Evolutionary conservation across 1,284 basidiomycete species (phyloP).

Genomic region (Ganoderma meredithae): DNA sequence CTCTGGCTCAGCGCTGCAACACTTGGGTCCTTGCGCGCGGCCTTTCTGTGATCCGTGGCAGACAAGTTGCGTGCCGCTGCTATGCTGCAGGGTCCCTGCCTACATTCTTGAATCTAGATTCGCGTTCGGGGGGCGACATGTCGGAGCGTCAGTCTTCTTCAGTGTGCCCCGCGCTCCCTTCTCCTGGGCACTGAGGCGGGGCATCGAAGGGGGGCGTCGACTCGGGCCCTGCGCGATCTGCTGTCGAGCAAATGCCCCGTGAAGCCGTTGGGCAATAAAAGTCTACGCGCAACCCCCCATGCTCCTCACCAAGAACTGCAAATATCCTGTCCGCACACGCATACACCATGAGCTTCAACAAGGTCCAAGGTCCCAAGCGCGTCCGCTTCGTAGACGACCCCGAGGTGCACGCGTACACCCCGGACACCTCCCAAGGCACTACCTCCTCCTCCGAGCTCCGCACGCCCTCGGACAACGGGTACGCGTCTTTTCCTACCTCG

Average conservation of each 20-base stretch:
- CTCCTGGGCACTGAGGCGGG: background rate
- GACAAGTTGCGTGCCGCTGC: background rate
- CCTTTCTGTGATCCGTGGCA: background rate
- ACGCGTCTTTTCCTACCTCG: background rate
- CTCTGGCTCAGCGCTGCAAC: background rate
- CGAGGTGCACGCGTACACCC: background rate
- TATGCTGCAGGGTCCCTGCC: background rate
- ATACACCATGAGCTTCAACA: background rate
- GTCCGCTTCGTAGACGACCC: background rate
- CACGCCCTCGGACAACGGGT: background rate
- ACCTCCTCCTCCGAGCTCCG: background rate
- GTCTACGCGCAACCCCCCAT: background rate
- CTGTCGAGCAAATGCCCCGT: background rate
- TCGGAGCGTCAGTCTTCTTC: slow-evolving; percentile 1
- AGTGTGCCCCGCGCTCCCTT: background rate
- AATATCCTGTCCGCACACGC: background rate
- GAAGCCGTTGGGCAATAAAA: background rate
- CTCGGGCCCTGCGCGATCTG: background rate
- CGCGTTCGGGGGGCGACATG: background rate
- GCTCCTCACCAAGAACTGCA: background rate
- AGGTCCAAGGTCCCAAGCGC: background rate
- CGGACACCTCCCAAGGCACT: background rate
- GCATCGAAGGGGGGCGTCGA: background rate
- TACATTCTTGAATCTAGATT: background rate
- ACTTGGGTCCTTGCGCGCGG: background rate